Percentiles rank a stretch among this genome's conserved stretches.
phyloP scores from a whole-genome alignment of 1,284 basidiomycete species.

The Heterobasidion parviporum region DNA sequence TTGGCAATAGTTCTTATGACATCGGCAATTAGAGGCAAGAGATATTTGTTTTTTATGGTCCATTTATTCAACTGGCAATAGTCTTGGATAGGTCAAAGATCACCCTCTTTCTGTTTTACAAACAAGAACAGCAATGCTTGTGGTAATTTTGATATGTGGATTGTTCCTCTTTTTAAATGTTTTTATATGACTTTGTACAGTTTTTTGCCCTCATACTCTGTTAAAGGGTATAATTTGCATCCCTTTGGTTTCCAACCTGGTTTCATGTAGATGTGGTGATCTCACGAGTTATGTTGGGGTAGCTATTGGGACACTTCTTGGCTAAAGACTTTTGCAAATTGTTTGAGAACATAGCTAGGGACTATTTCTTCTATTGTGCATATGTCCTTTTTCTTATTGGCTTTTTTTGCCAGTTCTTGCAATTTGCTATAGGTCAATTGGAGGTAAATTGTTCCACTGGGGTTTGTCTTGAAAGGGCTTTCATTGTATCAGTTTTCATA shows the following conservation, averaged over 20 bases:
- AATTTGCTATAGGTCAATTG: neutral
- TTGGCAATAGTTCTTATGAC: neutral
- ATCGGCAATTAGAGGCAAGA: neutral
- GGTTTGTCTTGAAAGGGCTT: too few relatives aligned
- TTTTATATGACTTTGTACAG: neutral
- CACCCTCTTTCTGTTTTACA: slow-evolving; percentile 1
- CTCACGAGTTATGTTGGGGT: neutral
- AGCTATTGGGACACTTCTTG: neutral
- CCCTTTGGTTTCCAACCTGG: neutral
- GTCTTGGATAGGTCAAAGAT: neutral
- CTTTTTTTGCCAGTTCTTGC: neutral
- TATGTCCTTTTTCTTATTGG: neutral
- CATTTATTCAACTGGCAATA: neutral
- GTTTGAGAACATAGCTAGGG: neutral
- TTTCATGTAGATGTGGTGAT: neutral
- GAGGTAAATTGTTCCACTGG: neutral
- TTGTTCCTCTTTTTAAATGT: slow-evolving; percentile 8
- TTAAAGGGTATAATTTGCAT: neutral
- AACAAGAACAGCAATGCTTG: slow-evolving; percentile 1
- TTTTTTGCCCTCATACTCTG: neutral
- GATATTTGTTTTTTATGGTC: neutral
- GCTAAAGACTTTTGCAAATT: neutral
- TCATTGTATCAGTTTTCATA: too few relatives aligned
- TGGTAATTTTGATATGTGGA: neutral
- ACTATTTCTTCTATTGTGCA: neutral